Conservation (phyloP, 2,329 filamentous ascomycete genomes). For the Fusarium nodosum region DNA sequence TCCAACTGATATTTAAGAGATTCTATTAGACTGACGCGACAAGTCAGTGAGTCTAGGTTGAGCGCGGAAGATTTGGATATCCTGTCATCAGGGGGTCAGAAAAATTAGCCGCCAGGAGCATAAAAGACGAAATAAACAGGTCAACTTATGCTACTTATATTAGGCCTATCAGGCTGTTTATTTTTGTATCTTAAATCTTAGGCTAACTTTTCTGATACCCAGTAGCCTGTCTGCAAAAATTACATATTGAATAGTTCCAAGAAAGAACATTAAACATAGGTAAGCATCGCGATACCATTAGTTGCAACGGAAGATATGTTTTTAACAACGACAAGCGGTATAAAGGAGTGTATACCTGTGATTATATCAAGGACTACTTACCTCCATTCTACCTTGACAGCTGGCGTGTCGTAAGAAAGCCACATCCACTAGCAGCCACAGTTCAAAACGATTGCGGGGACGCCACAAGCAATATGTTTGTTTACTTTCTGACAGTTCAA, state of each 20-base stretch:
- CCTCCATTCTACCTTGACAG: neutral
- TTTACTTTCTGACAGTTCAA: constrained; percentile 38
- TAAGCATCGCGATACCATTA: neutral
- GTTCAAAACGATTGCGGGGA: constrained; percentile 18
- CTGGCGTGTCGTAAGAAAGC: constrained; percentile 12
- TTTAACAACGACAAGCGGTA: neutral
- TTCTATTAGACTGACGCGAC: neutral
- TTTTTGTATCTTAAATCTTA: too few relatives aligned
- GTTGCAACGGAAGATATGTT: neutral
- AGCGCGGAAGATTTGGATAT: neutral
- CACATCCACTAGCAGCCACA: constrained; percentile 33
- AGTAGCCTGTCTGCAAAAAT: neutral
- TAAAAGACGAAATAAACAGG: too few relatives aligned
- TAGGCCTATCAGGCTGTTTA: too few relatives aligned
- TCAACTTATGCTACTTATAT: too few relatives aligned
- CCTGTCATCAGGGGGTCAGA: too few relatives aligned
- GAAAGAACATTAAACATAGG: neutral
- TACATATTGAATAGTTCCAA: neutral
- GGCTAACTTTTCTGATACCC: too few relatives aligned
- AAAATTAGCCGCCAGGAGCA: too few relatives aligned
- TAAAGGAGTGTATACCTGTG: constrained; percentile 7
- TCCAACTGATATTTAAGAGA: neutral
- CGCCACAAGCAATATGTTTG: constrained; percentile 37
- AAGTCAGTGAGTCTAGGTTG: neutral
- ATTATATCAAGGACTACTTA: constrained; percentile 9